Base-by-base conservation (phyloP, 768 basidiomycete genomes). In the Tephrocybe sp. region DNA sequence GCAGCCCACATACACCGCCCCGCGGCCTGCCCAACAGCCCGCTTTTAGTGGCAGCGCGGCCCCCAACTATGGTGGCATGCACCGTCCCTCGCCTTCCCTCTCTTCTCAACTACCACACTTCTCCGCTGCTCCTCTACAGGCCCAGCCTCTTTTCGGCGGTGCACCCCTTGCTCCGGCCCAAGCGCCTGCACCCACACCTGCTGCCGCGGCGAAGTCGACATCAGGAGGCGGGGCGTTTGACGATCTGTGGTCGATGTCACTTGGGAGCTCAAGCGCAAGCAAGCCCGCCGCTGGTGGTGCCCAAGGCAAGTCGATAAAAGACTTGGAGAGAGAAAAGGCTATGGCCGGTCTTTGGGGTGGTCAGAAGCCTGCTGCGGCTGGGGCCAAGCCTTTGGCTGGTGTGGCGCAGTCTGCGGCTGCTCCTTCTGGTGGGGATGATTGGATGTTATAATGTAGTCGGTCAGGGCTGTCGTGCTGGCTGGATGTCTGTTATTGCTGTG, bases 271-370 rank as follows among this genome's bases (percentile, higher is more conserved):
- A 13, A 58, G 74, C 12, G 44, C 67, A 13, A 58, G 74, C 31
- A 77, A 78, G 40, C 63, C 79, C 2, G 63, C 67, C 16, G 62
- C 61, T 25, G 13, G 44, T 5, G 35, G 44, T 41, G 52, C 46
- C 2, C 39, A 64, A 0, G 74, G 74, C 31, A 92, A 93, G 75
- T 89, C 86, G 36, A 95, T 96, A 61, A 88, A 88, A 67, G 93
- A 92, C 60, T 64, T 97, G 55, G 89, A 92, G 70, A 85, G 82
- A 69, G 93, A 96, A 72, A 93, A 94, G 73, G 79, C 84, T 2
- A 80, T 79, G 63, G 83, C 86, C 18, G 82, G 81, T 9, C 79
- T 97, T 27, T 97, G 94, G 94, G 90, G 87, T 21, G 62, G 61
- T 5, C 57, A 56, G 52, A 58, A 60, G 40, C 56, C 62, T 32